phyloP scores from a whole-genome alignment of 371 early-diverging fungal species.

The Batrachochytrium dendrobatidis region DNA sequence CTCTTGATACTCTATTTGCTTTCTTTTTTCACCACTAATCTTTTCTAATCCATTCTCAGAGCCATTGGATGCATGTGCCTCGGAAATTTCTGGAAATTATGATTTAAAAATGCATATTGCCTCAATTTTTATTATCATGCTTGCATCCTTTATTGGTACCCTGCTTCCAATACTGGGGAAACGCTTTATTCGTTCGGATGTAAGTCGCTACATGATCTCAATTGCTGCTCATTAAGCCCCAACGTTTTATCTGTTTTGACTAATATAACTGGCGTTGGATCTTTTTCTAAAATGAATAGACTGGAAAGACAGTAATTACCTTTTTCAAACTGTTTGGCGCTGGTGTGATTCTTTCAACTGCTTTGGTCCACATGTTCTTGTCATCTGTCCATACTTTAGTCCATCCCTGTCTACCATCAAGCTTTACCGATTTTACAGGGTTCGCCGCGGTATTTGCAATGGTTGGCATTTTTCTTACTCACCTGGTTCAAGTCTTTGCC shows the following conservation, averaged over 20 bases:
- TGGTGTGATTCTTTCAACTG: slow-evolving; percentile 26
- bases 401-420: slow-evolving; percentile 18
- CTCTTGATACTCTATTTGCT: no score
- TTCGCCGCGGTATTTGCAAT: slow-evolving; percentile 29
- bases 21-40: no score
- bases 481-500: slow-evolving; percentile 18
- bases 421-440: slow-evolving; percentile 16
- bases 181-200: neutral
- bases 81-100: slow-evolving; percentile 24
- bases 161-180: slow-evolving; percentile 16
- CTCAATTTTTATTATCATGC: slow-evolving; percentile 51
- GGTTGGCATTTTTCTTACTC: slow-evolving; percentile 20
- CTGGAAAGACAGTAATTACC: neutral
- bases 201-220: no score
- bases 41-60: no score
- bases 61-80: slow-evolving; percentile 11
- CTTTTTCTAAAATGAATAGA: neutral
- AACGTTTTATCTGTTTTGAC: neutral
- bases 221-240: no score
- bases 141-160: slow-evolving; percentile 22
- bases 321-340: slow-evolving; percentile 30
- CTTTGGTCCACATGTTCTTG: slow-evolving; percentile 30
- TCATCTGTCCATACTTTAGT: slow-evolving; percentile 16
- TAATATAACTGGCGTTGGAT: neutral
- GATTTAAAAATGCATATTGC: slow-evolving; percentile 47